Evolutionary conservation across 2,329 filamentous ascomycete genomes (phyloP).

Genomic region (Alternaria dauci): DNA sequence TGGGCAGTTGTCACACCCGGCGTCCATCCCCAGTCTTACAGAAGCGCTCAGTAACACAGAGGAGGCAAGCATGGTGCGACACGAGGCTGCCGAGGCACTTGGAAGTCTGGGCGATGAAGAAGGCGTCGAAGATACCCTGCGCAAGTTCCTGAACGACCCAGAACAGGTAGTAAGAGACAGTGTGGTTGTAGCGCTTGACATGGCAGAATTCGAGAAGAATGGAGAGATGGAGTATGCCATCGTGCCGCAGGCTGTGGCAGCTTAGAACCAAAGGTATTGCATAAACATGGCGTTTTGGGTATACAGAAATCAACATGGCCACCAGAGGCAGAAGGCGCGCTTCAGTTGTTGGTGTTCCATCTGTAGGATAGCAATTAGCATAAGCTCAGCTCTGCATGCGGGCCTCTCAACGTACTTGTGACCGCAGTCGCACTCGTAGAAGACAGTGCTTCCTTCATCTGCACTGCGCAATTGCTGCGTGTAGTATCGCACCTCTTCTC

Average conservation of each 20-base stretch:
- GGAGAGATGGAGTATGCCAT: slow-evolving; percentile 91
- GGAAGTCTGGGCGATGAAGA: slow-evolving; percentile 93
- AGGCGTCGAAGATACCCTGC: slow-evolving; percentile 87
- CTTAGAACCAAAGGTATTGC: slow-evolving; percentile 28
- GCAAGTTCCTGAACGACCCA: slow-evolving; percentile 84
- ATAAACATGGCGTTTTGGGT: slow-evolving; percentile 38
- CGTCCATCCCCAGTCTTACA: slow-evolving; percentile 91
- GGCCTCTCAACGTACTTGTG: slow-evolving; percentile 69
- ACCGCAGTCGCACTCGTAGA: slow-evolving; percentile 88
- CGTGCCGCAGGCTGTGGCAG: slow-evolving; percentile 65
- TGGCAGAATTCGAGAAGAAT: slow-evolving; percentile 95
- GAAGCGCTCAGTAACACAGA: slow-evolving; percentile 77
- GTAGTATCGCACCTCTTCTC: slow-evolving; percentile 83
- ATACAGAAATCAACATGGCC: slow-evolving; percentile 21
- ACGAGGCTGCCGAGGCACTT: slow-evolving; percentile 95
- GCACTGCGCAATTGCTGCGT: slow-evolving; percentile 88
- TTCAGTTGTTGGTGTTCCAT: slow-evolving; percentile 69
- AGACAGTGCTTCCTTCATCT: slow-evolving; percentile 93
- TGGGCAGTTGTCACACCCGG: slow-evolving; percentile 92
- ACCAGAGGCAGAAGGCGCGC: slow-evolving; percentile 44
- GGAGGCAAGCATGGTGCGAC: slow-evolving; percentile 95
- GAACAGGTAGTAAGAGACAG: slow-evolving; percentile 95
- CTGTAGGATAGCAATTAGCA: slow-evolving; percentile 42
- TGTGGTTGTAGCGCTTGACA: slow-evolving; percentile 93
- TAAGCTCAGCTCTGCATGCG: slow-evolving; percentile 6